Conservation (phyloP, 306 rosid genomes). For the Vachellia pachyceras region DNA sequence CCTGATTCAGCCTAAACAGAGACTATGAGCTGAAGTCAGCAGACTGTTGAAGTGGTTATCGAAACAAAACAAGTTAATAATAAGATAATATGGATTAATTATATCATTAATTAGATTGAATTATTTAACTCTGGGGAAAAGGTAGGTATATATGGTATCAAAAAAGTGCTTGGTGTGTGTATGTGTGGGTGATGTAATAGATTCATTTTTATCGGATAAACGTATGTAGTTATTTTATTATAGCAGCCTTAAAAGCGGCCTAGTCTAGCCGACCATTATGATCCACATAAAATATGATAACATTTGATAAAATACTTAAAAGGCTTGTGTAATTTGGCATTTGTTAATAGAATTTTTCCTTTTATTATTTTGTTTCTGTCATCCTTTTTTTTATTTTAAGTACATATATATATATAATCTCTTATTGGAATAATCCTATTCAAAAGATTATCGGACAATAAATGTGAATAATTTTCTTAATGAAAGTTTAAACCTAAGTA, state of each 20-base stretch:
- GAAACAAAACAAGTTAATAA: constrained; percentile 31
- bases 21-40: constrained; percentile 29
- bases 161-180: not conserved
- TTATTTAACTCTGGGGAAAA: not conserved
- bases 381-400: too few relatives aligned
- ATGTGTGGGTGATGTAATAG: constrained; percentile 32
- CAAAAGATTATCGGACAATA: too few relatives aligned
- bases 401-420: too few relatives aligned
- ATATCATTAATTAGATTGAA: constrained; percentile 4
- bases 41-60: constrained; percentile 36
- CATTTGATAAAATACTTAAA: not conserved
- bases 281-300: constrained; percentile 23
- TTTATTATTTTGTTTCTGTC: too few relatives aligned
- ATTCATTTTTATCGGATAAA: constrained; percentile 46
- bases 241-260: constrained; percentile 45
- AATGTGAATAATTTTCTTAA: too few relatives aligned
- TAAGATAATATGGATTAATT: constrained; percentile 34
- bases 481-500: too few relatives aligned
- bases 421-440: too few relatives aligned
- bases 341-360: not conserved
- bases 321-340: not conserved
- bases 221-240: constrained; percentile 38
- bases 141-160: not conserved
- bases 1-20: constrained; percentile 28
- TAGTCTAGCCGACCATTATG: constrained; percentile 36